These are phyloP conservation scores for Lentinula sp. DNA, from an alignment of 768 basidiomycete species.

Conservation along the genomic window DNA sequence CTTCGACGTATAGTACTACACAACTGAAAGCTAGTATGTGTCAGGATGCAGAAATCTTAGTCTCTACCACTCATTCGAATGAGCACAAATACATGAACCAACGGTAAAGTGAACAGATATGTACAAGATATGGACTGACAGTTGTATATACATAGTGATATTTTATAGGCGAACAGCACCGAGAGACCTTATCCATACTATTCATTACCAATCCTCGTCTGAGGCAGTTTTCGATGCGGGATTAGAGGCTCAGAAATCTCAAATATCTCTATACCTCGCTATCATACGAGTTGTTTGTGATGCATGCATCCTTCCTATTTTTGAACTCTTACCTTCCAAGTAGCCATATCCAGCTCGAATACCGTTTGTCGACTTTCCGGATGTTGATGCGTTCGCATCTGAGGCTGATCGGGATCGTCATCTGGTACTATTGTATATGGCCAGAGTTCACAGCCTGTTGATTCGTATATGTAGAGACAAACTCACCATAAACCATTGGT, in stretches of 20 bases:
- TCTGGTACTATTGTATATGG: neutral
- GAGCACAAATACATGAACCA: no score
- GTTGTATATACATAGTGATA: no score
- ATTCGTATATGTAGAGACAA: neutral
- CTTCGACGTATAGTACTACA: no score
- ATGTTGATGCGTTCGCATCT: conserved; percentile 19
- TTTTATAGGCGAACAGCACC: no score
- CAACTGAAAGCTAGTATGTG: no score
- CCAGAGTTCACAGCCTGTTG: neutral
- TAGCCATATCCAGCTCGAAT: conserved; percentile 84
- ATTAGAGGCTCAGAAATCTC: conserved; percentile 71
- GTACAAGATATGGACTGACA: no score
- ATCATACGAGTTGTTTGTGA: neutral
- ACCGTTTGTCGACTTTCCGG: conserved; percentile 76
- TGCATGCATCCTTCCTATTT: neutral
- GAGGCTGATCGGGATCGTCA: neutral
- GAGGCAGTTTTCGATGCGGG: conserved; percentile 61
- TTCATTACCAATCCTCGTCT: conserved; percentile 50
- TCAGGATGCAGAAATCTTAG: no score
- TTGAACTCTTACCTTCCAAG: conserved; percentile 67
- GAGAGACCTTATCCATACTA: conserved; percentile 58
- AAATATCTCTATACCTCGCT: conserved; percentile 88
- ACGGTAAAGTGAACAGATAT: no score
- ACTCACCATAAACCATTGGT: conserved; percentile 57
- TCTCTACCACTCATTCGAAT: no score